Evolutionary conservation across 192 early-diverging fungal species (phyloP).

Genomic region (Coemansia sp.): DNA sequence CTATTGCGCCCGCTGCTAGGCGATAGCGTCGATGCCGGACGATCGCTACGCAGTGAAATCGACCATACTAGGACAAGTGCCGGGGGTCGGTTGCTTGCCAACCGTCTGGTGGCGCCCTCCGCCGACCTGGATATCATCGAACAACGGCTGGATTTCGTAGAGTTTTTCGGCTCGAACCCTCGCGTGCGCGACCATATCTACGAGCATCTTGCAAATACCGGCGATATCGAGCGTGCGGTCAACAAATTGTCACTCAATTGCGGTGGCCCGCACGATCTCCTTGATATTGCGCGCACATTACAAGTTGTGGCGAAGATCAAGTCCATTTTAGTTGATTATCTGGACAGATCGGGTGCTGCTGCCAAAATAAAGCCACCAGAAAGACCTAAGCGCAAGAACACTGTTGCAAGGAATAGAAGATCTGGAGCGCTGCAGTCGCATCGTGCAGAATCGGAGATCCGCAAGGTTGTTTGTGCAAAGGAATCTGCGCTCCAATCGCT

Average conservation of each 20-base stretch:
- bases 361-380: no score
- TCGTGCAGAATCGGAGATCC: neutral
- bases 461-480: constrained; percentile 27
- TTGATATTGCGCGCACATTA: constrained; percentile 62
- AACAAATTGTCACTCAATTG: constrained; percentile 69
- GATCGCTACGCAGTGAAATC: constrained; percentile 69
- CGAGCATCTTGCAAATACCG: constrained; percentile 59
- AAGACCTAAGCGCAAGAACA: neutral
- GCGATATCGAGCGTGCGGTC: constrained; percentile 68
- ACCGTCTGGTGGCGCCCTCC: constrained; percentile 71
- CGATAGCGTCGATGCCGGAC: constrained; percentile 47
- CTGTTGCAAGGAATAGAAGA: neutral
- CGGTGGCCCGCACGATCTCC: constrained; percentile 62
- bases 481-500: constrained; percentile 49
- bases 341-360: neutral
- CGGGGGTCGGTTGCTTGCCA: constrained; percentile 71
- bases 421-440: constrained; percentile 4
- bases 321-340: constrained; percentile 36
- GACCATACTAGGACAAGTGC: constrained; percentile 79
- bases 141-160: constrained; percentile 70
- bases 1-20: constrained; percentile 61
- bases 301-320: constrained; percentile 55
- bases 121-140: constrained; percentile 66
- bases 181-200: constrained; percentile 51
- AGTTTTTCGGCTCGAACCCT: constrained; percentile 61